Evolutionary conservation across 2,329 filamentous ascomycete species (phyloP).

Genomic region (Colletotrichum costaricense): DNA sequence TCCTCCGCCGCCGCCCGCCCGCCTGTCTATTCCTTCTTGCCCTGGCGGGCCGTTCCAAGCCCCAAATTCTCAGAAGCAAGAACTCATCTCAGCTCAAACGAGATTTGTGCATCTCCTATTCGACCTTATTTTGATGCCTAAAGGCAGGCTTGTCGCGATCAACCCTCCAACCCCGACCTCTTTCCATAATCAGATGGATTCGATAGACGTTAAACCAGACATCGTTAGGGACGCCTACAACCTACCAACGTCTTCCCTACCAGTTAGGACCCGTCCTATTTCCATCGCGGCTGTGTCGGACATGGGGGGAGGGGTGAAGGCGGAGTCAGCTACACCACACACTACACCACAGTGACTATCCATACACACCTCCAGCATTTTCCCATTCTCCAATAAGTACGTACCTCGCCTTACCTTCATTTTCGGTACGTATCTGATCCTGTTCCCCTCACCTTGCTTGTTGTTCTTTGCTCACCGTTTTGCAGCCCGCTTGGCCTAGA

Average conservation of each 20-base stretch:
- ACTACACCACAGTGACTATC: not conserved
- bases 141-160: slow-evolving; percentile 10
- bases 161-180: not conserved
- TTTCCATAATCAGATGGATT: slow-evolving; percentile 7
- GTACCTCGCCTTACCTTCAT: not conserved
- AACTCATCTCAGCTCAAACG: not conserved
- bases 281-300: slow-evolving; percentile 32
- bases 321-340: not conserved
- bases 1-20: not conserved
- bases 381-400: not conserved
- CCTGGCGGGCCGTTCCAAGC: slow-evolving; percentile 17
- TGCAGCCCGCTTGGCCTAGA: not conserved
- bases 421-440: not conserved
- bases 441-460: not conserved
- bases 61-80: not conserved
- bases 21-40: slow-evolving; percentile 9
- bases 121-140: slow-evolving; percentile 32
- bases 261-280: slow-evolving; percentile 29
- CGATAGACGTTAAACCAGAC: slow-evolving; percentile 5
- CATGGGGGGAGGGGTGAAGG: slow-evolving; percentile 8
- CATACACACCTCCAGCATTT: not conserved
- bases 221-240: slow-evolving; percentile 10
- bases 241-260: slow-evolving; percentile 2
- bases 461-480: not conserved
- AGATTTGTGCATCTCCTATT: slow-evolving; percentile 1